Evolutionary conservation across 257 asterid genomes (phyloP).

Genomic region (Pogostemon cablin): DNA sequence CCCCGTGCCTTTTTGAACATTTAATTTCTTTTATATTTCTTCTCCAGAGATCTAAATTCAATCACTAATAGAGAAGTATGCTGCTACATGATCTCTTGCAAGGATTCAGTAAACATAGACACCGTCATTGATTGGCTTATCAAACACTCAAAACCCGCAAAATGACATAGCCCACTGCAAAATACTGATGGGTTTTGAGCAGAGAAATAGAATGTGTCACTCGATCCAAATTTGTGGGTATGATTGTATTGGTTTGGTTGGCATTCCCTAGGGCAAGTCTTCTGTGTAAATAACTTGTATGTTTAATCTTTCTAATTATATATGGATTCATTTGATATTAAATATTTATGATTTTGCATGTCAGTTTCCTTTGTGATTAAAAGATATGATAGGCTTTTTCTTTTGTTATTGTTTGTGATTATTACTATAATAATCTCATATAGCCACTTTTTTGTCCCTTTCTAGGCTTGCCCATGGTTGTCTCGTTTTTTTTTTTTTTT

Average conservation of each 20-base stretch:
- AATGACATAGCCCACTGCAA: slow-evolving; percentile 32
- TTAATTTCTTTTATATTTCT: neutral
- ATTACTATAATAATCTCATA: neutral
- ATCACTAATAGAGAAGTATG: slow-evolving; percentile 81
- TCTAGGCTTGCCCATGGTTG: too few species aligned
- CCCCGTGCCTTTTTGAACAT: neutral
- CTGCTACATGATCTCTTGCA: slow-evolving; percentile 96
- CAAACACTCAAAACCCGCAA: slow-evolving; percentile 72
- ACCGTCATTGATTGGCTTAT: slow-evolving; percentile 85
- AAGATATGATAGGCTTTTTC: neutral
- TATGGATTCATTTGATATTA: neutral
- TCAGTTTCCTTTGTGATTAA: neutral
- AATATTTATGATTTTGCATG: neutral
- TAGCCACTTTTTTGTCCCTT: too few species aligned
- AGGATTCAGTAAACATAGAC: slow-evolving; percentile 79
- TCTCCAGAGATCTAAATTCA: slow-evolving; percentile 59
- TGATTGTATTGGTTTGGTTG: too few species aligned
- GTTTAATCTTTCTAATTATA: neutral
- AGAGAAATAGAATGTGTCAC: neutral
- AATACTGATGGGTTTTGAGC: neutral
- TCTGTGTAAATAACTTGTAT: slow-evolving; percentile 15
- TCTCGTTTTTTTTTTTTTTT: too few species aligned
- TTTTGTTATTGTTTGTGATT: neutral
- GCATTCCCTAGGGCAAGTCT: too few species aligned
- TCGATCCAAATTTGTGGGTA: neutral